A percentile compares a stretch with the other conserved stretches of the same genome.
Conservation (phyloP, 2,329 filamentous ascomycete species). For the Basipetospora chlamydospora region DNA sequence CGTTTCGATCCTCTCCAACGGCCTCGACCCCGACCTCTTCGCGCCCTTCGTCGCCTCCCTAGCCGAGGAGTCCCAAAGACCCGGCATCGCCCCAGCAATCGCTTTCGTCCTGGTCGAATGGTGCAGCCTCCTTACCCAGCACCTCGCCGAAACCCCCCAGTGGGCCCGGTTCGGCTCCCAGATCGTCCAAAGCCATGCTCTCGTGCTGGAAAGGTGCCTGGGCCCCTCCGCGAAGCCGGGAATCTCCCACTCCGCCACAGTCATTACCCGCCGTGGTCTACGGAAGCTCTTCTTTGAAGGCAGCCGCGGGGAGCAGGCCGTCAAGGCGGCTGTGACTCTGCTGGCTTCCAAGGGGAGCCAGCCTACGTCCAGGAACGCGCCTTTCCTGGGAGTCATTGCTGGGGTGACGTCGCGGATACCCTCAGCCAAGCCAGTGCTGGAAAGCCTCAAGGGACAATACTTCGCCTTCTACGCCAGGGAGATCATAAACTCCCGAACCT, state of each 20-base stretch:
- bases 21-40: slow-evolving; percentile 33
- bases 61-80: slow-evolving; percentile 59
- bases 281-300: slow-evolving; percentile 54
- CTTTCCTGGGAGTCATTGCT: slow-evolving; percentile 72
- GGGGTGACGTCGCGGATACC: slow-evolving; percentile 68
- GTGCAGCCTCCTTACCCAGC: slow-evolving; percentile 67
- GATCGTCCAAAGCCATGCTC: slow-evolving; percentile 54
- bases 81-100: slow-evolving; percentile 60
- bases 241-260: slow-evolving; percentile 58
- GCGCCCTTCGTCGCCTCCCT: slow-evolving; percentile 49
- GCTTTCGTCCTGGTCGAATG: slow-evolving; percentile 86
- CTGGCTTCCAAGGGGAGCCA: slow-evolving; percentile 55
- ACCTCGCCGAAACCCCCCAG: slow-evolving; percentile 43
- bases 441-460: slow-evolving; percentile 52
- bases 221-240: slow-evolving; percentile 47
- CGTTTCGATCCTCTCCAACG: slow-evolving; percentile 45
- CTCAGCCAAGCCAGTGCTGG: slow-evolving; percentile 45
- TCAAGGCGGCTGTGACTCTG: slow-evolving; percentile 47
- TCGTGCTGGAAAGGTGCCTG: slow-evolving; percentile 64
- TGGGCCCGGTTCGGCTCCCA: slow-evolving; percentile 54
- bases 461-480: slow-evolving; percentile 77
- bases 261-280: slow-evolving; percentile 66
- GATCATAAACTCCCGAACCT: slow-evolving; percentile 62
- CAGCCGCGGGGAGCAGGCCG: slow-evolving; percentile 41
- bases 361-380: slow-evolving; percentile 53